Evolutionary conservation across 2,329 filamentous ascomycete species (phyloP).

Genomic region (Xylariales sp.): DNA sequence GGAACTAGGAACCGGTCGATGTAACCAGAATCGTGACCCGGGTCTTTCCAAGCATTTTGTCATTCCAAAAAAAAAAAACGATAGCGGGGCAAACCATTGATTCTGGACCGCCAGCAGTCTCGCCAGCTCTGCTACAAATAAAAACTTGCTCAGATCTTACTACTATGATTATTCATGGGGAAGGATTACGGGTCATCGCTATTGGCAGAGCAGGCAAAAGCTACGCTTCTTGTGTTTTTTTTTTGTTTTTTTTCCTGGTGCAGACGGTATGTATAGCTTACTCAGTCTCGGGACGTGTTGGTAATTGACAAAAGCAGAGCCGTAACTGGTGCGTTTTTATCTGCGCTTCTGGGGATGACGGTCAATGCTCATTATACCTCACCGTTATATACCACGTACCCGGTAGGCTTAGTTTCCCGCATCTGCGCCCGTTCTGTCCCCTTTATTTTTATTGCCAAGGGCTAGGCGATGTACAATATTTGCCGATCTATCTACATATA

Average conservation of each 20-base stretch:
- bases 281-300: background rate
- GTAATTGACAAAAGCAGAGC: background rate
- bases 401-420: background rate
- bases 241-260: too few species aligned
- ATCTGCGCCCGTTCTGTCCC: background rate
- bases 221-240: background rate
- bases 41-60: slow-evolving; percentile 27
- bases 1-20: slow-evolving; percentile 22
- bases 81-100: slow-evolving; percentile 32
- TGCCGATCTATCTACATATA: background rate
- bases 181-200: background rate
- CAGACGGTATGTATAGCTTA: too few species aligned
- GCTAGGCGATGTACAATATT: slow-evolving; percentile 19
- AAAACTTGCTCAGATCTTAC: slow-evolving; percentile 31
- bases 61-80: slow-evolving; percentile 26
- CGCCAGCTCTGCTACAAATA: slow-evolving; percentile 26
- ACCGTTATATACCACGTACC: background rate
- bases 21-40: slow-evolving; percentile 26
- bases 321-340: slow-evolving; percentile 19
- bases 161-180: slow-evolving; percentile 2
- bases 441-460: slow-evolving; percentile 6
- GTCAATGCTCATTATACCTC: background rate
- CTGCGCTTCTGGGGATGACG: background rate
- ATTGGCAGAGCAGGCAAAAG: background rate
- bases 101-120: slow-evolving; percentile 17